Percentiles rank a stretch among this genome's conserved stretches.
phyloP scores from a whole-genome alignment of 202 grass and related monocot species.

The Carex sylvatica region DNA sequence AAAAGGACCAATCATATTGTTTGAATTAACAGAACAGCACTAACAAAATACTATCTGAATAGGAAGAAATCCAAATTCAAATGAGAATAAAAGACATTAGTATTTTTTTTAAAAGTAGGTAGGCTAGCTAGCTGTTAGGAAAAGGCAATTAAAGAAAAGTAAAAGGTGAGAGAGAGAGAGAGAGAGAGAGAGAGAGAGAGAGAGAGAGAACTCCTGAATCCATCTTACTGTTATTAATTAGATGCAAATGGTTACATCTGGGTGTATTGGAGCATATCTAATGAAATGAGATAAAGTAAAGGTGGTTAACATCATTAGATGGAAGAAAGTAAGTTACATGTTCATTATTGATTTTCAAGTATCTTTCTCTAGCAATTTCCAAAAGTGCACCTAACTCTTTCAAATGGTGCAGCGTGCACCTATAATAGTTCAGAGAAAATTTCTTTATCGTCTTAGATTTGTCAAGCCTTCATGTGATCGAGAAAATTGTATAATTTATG shows the following conservation, averaged over 20 bases:
- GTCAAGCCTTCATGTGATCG: neutral
- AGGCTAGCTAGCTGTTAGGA: too few species aligned
- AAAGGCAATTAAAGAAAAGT: too few species aligned
- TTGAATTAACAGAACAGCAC: too few species aligned
- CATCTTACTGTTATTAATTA: neutral
- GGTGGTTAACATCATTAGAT: constrained; percentile 9
- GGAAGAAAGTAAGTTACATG: constrained; percentile 15
- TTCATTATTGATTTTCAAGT: constrained; percentile 13
- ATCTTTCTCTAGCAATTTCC: constrained; percentile 11
- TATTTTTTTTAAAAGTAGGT: too few species aligned
- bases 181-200: neutral
- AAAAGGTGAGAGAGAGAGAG: too few species aligned
- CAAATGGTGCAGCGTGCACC: neutral
- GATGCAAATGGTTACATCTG: neutral
- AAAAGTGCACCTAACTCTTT: constrained; percentile 2
- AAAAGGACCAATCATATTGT: too few species aligned
- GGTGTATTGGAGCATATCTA: constrained; percentile 4
- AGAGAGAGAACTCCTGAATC: neutral
- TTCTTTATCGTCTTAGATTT: neutral
- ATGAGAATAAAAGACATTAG: too few species aligned
- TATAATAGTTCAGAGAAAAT: neutral
- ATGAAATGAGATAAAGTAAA: constrained; percentile 20
- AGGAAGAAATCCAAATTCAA: too few species aligned
- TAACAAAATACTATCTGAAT: too few species aligned
- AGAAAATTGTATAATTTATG: neutral